Base-by-base conservation (phyloP, 202 grass and related monocot species). In the Setaria viridis region DNA sequence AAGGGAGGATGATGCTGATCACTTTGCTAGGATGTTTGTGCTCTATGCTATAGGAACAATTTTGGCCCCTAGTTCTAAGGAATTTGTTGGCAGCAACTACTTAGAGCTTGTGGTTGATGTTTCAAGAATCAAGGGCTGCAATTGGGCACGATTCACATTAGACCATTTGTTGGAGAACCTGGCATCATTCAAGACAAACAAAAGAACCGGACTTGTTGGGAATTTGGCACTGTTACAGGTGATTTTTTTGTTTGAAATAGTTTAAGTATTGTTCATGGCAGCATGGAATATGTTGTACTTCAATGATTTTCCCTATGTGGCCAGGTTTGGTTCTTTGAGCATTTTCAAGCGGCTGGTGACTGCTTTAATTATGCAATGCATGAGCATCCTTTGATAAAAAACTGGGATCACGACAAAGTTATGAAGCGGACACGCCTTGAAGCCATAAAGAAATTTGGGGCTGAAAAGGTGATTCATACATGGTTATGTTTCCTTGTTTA, bases 11-110 rank as follows among this genome's bases (percentile, higher is more conserved):
- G 63, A 34, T 66, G 53, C 39, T 14, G 53, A 25, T 3, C 74
- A 76, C 54, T 76, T 76, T 43, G 9, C 16, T 25, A 76, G 53
- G 21, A 7, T 58, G 10, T 76, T 76, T 25, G 54, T 76, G 74
- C 13, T 59, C 0, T 76, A 76, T 54, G 16, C 45, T 7, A 21
- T 76, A 21, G 53, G 73, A 42, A n/a, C 74, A 1, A n/a, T 60
- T 25, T 77, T 59, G 20, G 35, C 74, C 1, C 74, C 53, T 77
- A n/a, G 34, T 25, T 77, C 51, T 5, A 76, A 76, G 10, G 32
- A 14, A 12, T 58, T 6, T 59, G 53, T 76, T 55, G 11, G 53
- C 11, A 76, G 73, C 35, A 21, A 7, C 4, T 59, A 76, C 12
- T 1, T 76, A 59, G 16, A 56, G 0, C 33, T 76, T 39, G 33